Conservation (phyloP, 192 early-diverging fungal species). For the Gryganskiella cystojenkinii region DNA sequence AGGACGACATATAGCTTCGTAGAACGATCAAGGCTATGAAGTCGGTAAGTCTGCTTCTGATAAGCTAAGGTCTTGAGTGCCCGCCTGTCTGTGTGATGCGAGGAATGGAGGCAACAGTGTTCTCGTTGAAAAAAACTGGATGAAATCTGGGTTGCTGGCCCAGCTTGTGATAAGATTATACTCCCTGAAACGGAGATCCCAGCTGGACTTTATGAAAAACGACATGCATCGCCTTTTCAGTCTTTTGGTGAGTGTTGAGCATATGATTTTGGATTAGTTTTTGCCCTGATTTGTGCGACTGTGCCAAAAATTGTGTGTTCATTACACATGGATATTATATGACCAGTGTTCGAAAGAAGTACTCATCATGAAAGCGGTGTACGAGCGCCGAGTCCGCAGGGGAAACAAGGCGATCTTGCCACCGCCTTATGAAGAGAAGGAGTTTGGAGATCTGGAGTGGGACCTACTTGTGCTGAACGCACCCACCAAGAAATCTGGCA, state of each 20-base stretch:
- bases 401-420: slow-evolving; percentile 9
- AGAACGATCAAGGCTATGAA: slow-evolving; percentile 32
- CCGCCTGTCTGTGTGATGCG: slow-evolving; percentile 9
- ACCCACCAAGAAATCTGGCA: slow-evolving; percentile 9
- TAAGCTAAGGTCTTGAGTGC: slow-evolving; percentile 9
- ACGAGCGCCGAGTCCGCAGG: slow-evolving; percentile 19
- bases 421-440: slow-evolving; percentile 8
- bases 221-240: slow-evolving; percentile 20
- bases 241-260: slow-evolving; percentile 11
- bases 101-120: slow-evolving; percentile 14
- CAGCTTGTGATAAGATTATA: slow-evolving; percentile 14
- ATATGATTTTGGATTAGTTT: slow-evolving; percentile 12
- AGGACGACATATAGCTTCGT: slow-evolving; percentile 27
- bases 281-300: background rate
- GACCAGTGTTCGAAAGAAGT: slow-evolving; percentile 9
- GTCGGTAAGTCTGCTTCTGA: slow-evolving; percentile 9
- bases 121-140: slow-evolving; percentile 19
- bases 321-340: slow-evolving; percentile 6
- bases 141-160: slow-evolving; percentile 24
- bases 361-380: no score
- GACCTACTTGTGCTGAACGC: slow-evolving; percentile 17
- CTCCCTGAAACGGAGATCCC: slow-evolving; percentile 25
- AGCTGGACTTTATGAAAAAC: slow-evolving; percentile 23
- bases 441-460: slow-evolving; percentile 22
- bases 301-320: background rate